Conservation (phyloP, 257 asterid species). For the Thymus mandschuricus region DNA sequence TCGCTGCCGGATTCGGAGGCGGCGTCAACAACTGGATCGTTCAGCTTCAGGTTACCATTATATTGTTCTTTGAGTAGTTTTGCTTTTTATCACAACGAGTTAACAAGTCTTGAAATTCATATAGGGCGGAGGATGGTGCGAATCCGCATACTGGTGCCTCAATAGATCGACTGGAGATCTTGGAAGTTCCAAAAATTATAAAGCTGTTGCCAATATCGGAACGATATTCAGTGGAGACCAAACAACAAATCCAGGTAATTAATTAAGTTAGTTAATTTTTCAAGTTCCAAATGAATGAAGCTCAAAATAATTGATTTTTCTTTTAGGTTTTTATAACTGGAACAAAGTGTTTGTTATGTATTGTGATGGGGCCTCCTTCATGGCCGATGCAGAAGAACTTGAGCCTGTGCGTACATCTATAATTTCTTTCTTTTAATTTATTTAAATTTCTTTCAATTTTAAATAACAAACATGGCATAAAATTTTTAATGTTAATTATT, state of each 20-base stretch:
- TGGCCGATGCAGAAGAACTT: conserved; percentile 25
- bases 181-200: not conserved
- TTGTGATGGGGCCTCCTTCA: conserved; percentile 38
- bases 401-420: conserved; percentile 15
- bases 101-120: too few relatives aligned
- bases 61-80: too few relatives aligned
- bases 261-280: too few relatives aligned
- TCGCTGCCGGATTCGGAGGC: too few relatives aligned
- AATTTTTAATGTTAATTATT: too few relatives aligned
- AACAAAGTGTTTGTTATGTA: conserved; percentile 19
- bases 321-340: conserved; percentile 35
- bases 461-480: too few relatives aligned
- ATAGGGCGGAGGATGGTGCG: not conserved
- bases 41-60: not conserved
- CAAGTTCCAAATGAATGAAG: too few relatives aligned
- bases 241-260: not conserved
- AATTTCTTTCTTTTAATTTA: too few relatives aligned
- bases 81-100: too few relatives aligned
- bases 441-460: too few relatives aligned
- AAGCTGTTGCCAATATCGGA: too few relatives aligned
- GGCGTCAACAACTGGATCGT: not conserved
- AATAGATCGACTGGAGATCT: not conserved
- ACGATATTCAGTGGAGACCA: not conserved
- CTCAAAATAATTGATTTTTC: too few relatives aligned
- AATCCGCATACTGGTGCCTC: not conserved